A percentile compares a stretch with the other conserved stretches of the same genome.
Conservation (phyloP, 2,329 filamentous ascomycete species). For the Lachnellula suecica region DNA sequence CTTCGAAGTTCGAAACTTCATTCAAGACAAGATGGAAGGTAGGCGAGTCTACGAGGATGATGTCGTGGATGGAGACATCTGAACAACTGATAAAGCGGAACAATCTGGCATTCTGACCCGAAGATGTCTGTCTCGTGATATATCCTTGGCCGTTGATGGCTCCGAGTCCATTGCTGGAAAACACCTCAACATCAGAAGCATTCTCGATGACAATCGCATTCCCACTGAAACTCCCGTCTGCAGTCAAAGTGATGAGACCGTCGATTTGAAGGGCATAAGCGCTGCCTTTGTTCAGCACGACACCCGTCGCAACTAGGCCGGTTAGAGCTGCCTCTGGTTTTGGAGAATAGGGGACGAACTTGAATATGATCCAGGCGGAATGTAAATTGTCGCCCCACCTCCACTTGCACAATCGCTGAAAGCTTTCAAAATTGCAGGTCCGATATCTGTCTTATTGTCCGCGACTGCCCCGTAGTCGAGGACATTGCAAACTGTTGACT, state of each 20-base stretch:
- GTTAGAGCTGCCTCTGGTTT: background rate
- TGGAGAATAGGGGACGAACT: background rate
- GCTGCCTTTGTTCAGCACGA: constrained; percentile 27
- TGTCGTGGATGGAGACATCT: constrained; percentile 31
- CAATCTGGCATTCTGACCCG: constrained; percentile 27
- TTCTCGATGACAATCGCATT: constrained; percentile 21
- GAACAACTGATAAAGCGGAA: constrained; percentile 23
- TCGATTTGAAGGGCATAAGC: constrained; percentile 38
- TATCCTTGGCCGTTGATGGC: constrained; percentile 38
- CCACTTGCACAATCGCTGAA: constrained; percentile 31
- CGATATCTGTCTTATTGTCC: constrained; percentile 34
- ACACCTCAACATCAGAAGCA: constrained; percentile 35
- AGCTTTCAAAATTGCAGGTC: constrained; percentile 27
- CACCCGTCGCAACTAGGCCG: constrained; percentile 12
- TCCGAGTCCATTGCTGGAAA: constrained; percentile 33
- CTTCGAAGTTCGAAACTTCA: constrained; percentile 36
- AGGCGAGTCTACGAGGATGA: constrained; percentile 34
- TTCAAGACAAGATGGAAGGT: constrained; percentile 39
- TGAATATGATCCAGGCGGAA: constrained; percentile 18
- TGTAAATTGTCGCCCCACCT: constrained; percentile 17
- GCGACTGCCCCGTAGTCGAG: constrained; percentile 32
- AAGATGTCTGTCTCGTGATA: constrained; percentile 28
- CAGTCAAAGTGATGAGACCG: constrained; percentile 28
- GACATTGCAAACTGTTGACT: constrained; percentile 33
- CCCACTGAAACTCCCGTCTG: constrained; percentile 14